Base-by-base conservation (phyloP, 768 basidiomycete species). In the Rubroboletus pulcherrimus region DNA sequence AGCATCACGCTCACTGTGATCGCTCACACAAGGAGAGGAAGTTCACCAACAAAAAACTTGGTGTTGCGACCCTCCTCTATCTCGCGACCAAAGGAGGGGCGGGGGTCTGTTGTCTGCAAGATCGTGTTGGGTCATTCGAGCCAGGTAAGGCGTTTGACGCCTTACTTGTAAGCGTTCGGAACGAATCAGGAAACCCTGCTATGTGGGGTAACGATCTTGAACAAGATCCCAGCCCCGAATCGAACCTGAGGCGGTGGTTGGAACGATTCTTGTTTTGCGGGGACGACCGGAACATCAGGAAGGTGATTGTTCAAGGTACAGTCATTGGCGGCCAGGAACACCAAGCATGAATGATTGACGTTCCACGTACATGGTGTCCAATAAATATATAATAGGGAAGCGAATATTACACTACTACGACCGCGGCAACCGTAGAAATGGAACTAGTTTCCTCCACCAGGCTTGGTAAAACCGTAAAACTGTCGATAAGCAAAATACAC, bases 51-150 rank as follows among this genome's bases (percentile, higher is more conserved):
- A 77, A 77, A n/a, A 87, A 86, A 57, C 78, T 98, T 15, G 75
- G 85, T 3, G 78, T 93, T 43, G 74, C 88, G 7, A 83, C 91
- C 2, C 76, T 97, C 51, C 77, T 98, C 53, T 87, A 93, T 75
- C 85, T 98, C 50, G 95, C 96, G 9, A 98, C 96, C 5, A 74
- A 88, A 24, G 96, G 96, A 34, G 96, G 96, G 1, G 96, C 96
- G 2, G 77, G 83, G 24, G 85, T 98, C 0, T 95, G 93, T 65
- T 77, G 77, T 49, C 72, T 97, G 11, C 78, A 83, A 51, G 71
- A 81, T 26, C 78, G 76, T 39, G 78, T 90, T 15, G 96, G 96
- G 7, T 87, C 86, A 17, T 91, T 98, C 59, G 76, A 75, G 14
- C 74, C 77, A 3, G 93, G 92, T 3, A 96, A 93, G 74, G 85